Evolutionary conservation across 2,329 filamentous ascomycete species (phyloP), one percentile per base, ranked within the genome.

Genomic region (Ceratocystis huliohia): DNA sequence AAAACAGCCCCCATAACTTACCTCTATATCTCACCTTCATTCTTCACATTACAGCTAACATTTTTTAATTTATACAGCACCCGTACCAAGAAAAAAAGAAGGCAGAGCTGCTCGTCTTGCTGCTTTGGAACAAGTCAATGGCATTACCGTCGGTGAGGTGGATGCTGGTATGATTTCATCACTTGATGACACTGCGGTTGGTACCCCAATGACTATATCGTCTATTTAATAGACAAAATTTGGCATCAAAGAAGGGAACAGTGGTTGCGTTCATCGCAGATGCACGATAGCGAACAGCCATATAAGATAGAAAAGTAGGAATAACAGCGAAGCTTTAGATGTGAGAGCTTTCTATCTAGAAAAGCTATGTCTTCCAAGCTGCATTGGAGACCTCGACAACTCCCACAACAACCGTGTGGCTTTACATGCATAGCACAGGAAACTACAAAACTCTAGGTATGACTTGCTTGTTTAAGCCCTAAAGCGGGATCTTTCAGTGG

Each of bases 1-100:
- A 78, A 71, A 79, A 15, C 20, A 8, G 10, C n/a, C 7, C 10
- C 45, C 13, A 33, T 25, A 5, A n/a, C 15, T 61, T n/a, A 5
- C 10, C 4, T 33, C 13, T n/a, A 7, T 62, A 17, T 13, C 30
- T 8, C 6, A 10, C 17, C 22, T 28, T 28, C 22, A 10, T 62
- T 37, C 4, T 5, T 22, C 13, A 17, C 28, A 33, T n/a, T 45
- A 5, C 53, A 30, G 33, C 13, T 65, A 56, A 46, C 3, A 6
- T 45, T 37, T 1, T 65, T 30, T 33, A 8, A 25, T 33, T 20
- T 33, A 15, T 50, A 33, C 65, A 69, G 68, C 68, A 44, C 68
- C 68, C n/a, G 61, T 69, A 22, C 68, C 68, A 17, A 66, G 68
- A 48, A 69, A 69, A 41, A 69, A 69, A 37, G 68, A 69, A 59